These are phyloP conservation scores for Sicyos edulis DNA, from an alignment of 306 rosid genomes.

Conservation along the genomic window DNA sequence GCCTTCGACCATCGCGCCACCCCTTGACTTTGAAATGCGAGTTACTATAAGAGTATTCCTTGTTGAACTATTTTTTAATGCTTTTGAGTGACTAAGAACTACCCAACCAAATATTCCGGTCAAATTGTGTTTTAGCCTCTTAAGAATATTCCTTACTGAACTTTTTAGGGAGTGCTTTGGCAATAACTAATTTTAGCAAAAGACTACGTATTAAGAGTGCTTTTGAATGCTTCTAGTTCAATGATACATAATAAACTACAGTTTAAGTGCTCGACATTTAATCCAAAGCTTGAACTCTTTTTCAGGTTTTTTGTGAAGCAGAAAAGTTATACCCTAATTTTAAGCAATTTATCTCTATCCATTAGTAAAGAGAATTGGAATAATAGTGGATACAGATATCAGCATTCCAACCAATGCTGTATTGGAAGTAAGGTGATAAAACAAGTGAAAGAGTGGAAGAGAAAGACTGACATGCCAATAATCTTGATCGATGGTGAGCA, in stretches of 20 bases:
- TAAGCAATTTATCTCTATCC: too few relatives aligned
- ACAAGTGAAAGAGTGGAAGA: background rate
- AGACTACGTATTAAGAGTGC: background rate
- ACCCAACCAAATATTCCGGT: background rate
- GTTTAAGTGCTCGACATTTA: background rate
- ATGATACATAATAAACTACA: background rate
- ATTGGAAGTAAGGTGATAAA: background rate
- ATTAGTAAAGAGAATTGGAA: too few relatives aligned
- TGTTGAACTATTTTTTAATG: background rate
- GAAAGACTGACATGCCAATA: slow-evolving; percentile 84
- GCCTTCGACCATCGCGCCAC: too few relatives aligned
- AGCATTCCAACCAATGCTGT: background rate
- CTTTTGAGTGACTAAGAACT: background rate
- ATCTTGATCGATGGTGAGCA: slow-evolving; percentile 82
- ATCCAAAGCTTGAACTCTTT: background rate
- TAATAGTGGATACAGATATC: too few relatives aligned
- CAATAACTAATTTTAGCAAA: background rate
- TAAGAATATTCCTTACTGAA: too few relatives aligned
- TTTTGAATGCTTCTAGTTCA: background rate
- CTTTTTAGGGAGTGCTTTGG: too few relatives aligned
- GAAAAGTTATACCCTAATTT: background rate
- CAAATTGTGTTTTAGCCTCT: background rate
- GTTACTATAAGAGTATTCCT: background rate
- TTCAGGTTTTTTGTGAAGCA: slow-evolving; percentile 2
- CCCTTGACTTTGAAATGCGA: background rate